Evolutionary conservation across 148 eudicot species (phyloP), one percentile per base, ranked within the genome.

Genomic region (Cornus controversa): DNA sequence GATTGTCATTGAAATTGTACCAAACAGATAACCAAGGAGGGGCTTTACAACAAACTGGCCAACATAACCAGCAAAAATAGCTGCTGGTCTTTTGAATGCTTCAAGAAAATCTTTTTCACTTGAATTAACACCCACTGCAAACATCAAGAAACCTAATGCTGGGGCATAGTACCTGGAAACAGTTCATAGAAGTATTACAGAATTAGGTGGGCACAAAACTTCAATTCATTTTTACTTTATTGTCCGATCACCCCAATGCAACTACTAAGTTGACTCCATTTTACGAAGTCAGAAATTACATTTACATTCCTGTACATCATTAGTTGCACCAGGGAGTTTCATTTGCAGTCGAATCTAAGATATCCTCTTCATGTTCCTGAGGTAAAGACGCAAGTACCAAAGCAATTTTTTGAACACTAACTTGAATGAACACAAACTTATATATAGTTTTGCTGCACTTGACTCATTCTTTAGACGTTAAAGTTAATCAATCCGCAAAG

Each of bases 121-220:
- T 72, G 98, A 94, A 87, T 94, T 94, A 53, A 91, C 85, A 73
- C 98, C 98, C 73, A 94, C 96, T 2, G 98, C 98, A 84, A 94
- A 94, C 98, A 94, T 94, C 81, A 94, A 81, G 78, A 92, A 94
- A 5, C 98, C 98, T 73, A 94, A 81, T 22, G 98, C 98, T 36
- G 98, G 97, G 76, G 98, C 94, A 84, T 94, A 92, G 83, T 94
- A 94, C 92, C 98, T 94, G 86, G 45, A 80, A 78, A 63, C 72
- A 29, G 25, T 67, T 26, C 4, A 69, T 16, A 74, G 57, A 34
- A 54, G 77, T 16, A 72, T n/a, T 31, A 78, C 36, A 23, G 89
- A 91, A 89, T 83, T 27, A 92, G 94, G 27, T 93, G 90, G 68
- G 89, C 90, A 81, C 18, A 90, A 87, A 53, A 86, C 90, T 60